A percentile compares a stretch with the other conserved stretches of the same genome.
Conservation (phyloP, 2,329 filamentous ascomycete species). For the Diaporthe sp. region DNA sequence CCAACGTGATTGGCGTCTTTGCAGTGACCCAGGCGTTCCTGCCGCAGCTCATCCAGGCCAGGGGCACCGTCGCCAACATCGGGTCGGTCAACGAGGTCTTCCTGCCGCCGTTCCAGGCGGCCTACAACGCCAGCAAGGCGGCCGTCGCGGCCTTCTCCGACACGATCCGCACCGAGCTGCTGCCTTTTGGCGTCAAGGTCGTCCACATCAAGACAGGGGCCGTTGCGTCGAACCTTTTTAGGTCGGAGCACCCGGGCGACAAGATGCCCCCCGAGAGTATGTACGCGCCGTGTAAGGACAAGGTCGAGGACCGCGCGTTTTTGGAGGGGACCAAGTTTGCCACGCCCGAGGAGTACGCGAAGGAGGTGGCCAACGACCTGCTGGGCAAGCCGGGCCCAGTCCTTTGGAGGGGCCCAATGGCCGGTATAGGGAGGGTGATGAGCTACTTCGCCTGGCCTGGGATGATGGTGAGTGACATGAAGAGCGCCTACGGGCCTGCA, state of each 20-base stretch:
- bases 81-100: conserved; percentile 54
- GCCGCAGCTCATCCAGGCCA: conserved; percentile 52
- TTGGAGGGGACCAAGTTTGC: conserved; percentile 12
- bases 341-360: conserved; percentile 10
- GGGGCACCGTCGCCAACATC: conserved; percentile 55
- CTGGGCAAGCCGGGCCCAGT: conserved; percentile 10
- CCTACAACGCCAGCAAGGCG: conserved; percentile 60
- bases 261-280: conserved; percentile 21
- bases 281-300: background rate
- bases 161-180: conserved; percentile 58
- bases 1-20: conserved; percentile 56
- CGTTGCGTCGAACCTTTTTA: conserved; percentile 51
- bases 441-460: background rate
- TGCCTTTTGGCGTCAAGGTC: conserved; percentile 52
- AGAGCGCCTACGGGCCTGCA: background rate
- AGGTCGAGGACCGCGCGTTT: conserved; percentile 1
- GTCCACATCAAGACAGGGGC: conserved; percentile 52
- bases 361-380: background rate
- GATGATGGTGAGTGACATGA: background rate
- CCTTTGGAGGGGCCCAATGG: conserved; percentile 11
- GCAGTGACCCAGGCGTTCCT: conserved; percentile 56
- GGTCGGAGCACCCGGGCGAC: conserved; percentile 1
- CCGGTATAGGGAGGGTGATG: background rate
- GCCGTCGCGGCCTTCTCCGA: conserved; percentile 56
- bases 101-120: conserved; percentile 52